Evolutionary conservation across 768 basidiomycete species (phyloP).

Genomic region (Boletus vermiculosoides): DNA sequence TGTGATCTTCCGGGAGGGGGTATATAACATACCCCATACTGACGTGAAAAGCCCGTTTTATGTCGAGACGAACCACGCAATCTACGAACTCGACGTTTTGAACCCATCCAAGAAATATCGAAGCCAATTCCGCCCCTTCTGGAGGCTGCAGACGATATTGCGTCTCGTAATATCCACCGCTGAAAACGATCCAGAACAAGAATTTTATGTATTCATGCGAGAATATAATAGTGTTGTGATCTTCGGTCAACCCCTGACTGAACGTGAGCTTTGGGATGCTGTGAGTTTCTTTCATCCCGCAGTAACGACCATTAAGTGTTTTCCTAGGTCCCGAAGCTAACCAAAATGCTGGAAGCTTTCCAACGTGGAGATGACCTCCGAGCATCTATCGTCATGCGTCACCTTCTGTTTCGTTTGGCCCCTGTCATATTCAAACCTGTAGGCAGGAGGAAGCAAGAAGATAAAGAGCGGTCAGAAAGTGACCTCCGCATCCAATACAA

Average conservation of each 20-base stretch:
- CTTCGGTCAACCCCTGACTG: conserved; percentile 15
- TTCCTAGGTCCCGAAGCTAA: conserved; percentile 22
- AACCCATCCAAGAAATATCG: conserved; percentile 47
- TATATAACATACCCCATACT: neutral
- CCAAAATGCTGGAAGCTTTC: conserved; percentile 22
- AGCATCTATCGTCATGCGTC: conserved; percentile 18
- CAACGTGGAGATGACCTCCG: conserved; percentile 20
- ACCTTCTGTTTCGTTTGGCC: conserved; percentile 14
- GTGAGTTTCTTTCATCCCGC: conserved; percentile 11
- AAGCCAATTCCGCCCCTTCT: conserved; percentile 45
- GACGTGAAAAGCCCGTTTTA: conserved; percentile 51
- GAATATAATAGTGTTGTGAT: conserved; percentile 27
- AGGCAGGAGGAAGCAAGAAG: conserved; percentile 1
- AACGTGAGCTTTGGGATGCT: conserved; percentile 29
- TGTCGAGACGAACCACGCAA: conserved; percentile 62
- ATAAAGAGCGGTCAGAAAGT: neutral
- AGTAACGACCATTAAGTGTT: neutral
- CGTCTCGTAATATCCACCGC: conserved; percentile 44
- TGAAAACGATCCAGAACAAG: conserved; percentile 24
- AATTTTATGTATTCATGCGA: conserved; percentile 36
- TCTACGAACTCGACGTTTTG: conserved; percentile 51
- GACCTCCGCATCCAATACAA: conserved; percentile 9
- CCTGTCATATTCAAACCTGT: conserved; percentile 16
- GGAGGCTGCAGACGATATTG: conserved; percentile 47
- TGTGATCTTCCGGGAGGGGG: conserved; percentile 25